Conservation (phyloP, 2,329 filamentous ascomycete genomes). For the Exophiala calicioides region DNA sequence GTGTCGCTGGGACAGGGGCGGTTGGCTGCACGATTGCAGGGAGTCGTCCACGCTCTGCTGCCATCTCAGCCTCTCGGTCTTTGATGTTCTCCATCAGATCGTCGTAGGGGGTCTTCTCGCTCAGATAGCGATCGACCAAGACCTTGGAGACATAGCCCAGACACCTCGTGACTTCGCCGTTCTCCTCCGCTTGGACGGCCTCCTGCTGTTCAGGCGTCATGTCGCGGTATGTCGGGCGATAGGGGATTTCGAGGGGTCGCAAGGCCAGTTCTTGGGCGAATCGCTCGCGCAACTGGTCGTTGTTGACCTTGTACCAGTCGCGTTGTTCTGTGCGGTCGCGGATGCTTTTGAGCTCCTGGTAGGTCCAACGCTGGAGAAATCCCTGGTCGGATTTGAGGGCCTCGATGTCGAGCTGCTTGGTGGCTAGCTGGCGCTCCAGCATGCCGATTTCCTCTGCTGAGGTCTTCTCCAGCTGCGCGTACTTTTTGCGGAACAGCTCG, state of each 20-base stretch:
- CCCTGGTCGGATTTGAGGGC: background rate
- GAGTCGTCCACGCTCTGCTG: too few relatives aligned
- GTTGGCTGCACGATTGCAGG: too few relatives aligned
- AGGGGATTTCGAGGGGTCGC: slow-evolving; percentile 9
- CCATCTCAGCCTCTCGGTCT: too few relatives aligned
- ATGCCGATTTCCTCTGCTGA: too few relatives aligned
- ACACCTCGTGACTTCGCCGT: too few relatives aligned
- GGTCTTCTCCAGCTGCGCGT: too few relatives aligned
- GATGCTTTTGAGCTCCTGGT: slow-evolving; percentile 1
- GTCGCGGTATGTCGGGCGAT: background rate
- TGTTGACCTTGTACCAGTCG: slow-evolving; percentile 11
- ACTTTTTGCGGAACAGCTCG: background rate
- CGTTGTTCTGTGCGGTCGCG: slow-evolving; percentile 2
- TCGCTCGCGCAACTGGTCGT: slow-evolving; percentile 3
- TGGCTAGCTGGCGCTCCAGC: too few relatives aligned
- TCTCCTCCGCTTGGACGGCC: background rate
- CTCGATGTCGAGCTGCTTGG: background rate
- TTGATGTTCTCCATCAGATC: too few relatives aligned
- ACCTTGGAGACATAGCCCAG: too few relatives aligned
- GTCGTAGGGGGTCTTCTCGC: too few relatives aligned
- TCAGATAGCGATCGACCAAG: too few relatives aligned
- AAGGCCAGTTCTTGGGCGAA: slow-evolving; percentile 5
- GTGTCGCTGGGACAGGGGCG: too few relatives aligned
- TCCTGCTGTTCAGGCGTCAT: background rate
- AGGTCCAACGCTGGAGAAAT: background rate